A percentile compares a stretch with the other conserved stretches of the same genome.
Conservation (phyloP, 1,139 yeast species). For the Tardiomyces blankii region DNA sequence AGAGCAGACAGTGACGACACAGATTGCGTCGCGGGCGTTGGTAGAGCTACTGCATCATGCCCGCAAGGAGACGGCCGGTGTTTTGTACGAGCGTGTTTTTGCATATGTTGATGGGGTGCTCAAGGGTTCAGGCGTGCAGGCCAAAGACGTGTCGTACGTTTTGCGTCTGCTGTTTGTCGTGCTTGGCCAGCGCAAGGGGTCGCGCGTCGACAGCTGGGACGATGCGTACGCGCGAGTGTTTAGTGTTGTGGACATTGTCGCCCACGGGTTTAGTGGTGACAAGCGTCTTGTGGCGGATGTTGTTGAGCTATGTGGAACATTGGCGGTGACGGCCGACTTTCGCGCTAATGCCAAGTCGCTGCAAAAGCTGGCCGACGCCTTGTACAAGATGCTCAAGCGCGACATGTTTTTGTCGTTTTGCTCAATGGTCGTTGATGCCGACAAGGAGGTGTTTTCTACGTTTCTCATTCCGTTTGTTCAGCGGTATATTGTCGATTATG, state of each 20-base stretch:
- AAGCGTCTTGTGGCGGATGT: background rate
- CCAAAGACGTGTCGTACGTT: background rate
- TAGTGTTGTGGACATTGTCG: constrained; percentile 2
- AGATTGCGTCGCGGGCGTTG: constrained; percentile 7
- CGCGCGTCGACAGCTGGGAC: constrained; percentile 27
- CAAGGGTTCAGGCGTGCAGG: constrained; percentile 40
- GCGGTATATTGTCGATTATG: constrained; percentile 8
- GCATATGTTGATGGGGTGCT: constrained; percentile 7
- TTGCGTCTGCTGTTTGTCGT: constrained; percentile 17
- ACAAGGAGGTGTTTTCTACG: constrained; percentile 15
- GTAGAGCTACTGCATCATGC: constrained; percentile 52
- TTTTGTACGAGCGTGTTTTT: constrained; percentile 23
- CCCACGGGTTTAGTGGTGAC: background rate
- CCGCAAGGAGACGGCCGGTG: constrained; percentile 40
- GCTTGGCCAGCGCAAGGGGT: constrained; percentile 29
- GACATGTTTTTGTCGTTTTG: constrained; percentile 26
- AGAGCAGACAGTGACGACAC: background rate
- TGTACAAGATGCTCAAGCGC: background rate
- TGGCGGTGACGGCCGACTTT: background rate
- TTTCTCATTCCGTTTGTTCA: constrained; percentile 14
- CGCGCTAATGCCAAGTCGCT: background rate
- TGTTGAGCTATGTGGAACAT: background rate
- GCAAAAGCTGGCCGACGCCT: background rate
- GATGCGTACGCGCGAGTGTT: constrained; percentile 10
- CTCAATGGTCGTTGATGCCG: constrained; percentile 25